phyloP scores from a whole-genome alignment of 2,329 filamentous ascomycete species.

The Penicillium sp. region DNA sequence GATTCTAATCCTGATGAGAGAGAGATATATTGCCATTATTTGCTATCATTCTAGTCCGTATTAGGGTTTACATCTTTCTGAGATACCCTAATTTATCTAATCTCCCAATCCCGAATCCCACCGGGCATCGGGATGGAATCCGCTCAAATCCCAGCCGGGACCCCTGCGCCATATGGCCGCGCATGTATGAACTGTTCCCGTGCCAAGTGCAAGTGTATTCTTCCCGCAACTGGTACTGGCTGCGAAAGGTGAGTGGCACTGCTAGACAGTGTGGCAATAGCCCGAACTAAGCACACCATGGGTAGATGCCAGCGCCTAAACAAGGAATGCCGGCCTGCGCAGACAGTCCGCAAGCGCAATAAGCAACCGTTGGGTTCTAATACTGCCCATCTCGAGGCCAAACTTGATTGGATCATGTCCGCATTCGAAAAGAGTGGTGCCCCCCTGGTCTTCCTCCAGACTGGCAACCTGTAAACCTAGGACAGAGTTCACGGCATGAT shows the following conservation, averaged over 20 bases:
- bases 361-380: slow-evolving; percentile 25
- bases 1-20: background rate
- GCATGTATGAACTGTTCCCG: slow-evolving; percentile 12
- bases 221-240: slow-evolving; percentile 28
- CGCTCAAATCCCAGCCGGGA: background rate
- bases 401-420: slow-evolving; percentile 31
- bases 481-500: background rate
- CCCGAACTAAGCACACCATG: slow-evolving; percentile 2
- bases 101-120: slow-evolving; percentile 8
- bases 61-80: background rate
- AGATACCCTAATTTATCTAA: background rate
- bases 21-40: background rate
- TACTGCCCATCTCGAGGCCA: slow-evolving; percentile 31
- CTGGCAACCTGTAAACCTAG: slow-evolving; percentile 13
- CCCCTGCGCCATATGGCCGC: slow-evolving; percentile 11
- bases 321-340: slow-evolving; percentile 44
- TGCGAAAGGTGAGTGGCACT: slow-evolving; percentile 29
- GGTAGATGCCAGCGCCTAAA: slow-evolving; percentile 46
- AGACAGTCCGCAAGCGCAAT: slow-evolving; percentile 34
- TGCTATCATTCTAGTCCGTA: background rate
- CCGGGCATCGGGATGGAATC: slow-evolving; percentile 6
- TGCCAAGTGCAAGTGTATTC: slow-evolving; percentile 27
- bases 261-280: background rate
- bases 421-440: slow-evolving; percentile 28
- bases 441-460: slow-evolving; percentile 12